Evolutionary conservation across 148 eudicot species (phyloP), one percentile per base, ranked within the genome.

Genomic region (Arbutus unedo): DNA sequence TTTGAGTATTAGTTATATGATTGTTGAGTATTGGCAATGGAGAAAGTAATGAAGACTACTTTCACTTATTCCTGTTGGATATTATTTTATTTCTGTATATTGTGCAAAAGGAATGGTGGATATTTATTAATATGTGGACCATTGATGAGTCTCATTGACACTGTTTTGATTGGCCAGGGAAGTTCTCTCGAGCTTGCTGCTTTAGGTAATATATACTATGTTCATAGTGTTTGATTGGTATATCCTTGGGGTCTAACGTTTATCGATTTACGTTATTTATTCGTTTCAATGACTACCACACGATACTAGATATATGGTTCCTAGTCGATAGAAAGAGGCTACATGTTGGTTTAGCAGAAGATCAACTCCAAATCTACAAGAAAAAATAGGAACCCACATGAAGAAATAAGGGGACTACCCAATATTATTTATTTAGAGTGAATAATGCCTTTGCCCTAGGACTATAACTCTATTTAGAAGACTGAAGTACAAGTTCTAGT

Each of bases 101-200:
- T n/a, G n/a, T n/a, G n/a, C n/a, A n/a, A n/a, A n/a, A n/a, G n/a
- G n/a, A n/a, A n/a, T n/a, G n/a, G n/a, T n/a, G n/a, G n/a, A n/a
- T n/a, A n/a, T n/a, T n/a, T n/a, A n/a, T n/a, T n/a, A n/a, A 79
- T 96, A 25, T 96, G 93, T 82, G 97, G 95, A 57, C 99, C 99
- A 1, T 82, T 96, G 78, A 94, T 94, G 99, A 96, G 98, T 79
- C 90, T 94, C 68, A 96, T 94, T 83, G 99, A 94, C 83, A 94
- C 99, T 82, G 94, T 86, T 87, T 98, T 96, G 49, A 87, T 96
- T 84, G 99, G 97, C 49, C 98, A 94, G 55, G 87, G 89, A 45
- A 96, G 98, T 84, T 93, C 98, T 6, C 47, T 90, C 86, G 91
- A 91, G 88, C 94, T 94, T 72, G 98, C 96, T 85, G 95, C 94